Base-by-base conservation (phyloP, 208 protist species). In the Naegleria fowleri region DNA sequence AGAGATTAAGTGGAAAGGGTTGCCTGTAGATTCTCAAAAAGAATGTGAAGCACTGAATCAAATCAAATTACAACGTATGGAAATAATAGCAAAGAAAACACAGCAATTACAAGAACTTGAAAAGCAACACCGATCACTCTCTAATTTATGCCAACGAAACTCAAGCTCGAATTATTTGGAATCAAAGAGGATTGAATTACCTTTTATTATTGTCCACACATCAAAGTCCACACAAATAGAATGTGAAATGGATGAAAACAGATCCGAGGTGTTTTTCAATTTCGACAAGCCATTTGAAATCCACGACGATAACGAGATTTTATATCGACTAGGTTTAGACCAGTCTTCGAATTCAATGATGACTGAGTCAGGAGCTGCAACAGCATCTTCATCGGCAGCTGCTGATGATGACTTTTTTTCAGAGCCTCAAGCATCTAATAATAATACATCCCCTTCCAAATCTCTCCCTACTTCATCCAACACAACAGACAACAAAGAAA, bases 141-240 rank as follows among this genome's bases (percentile, higher is more conserved):
- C 25, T 22, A 75, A 67, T 59, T 67, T 91, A 22, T 83, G 51
- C 11, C 39, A 38, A 83, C 4, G 89, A 39, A 91, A 91, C n/a
- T n/a, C 13, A 48, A n/a, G 13, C 16, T 9, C 22, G 25, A 33
- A 52, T 29, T 75, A 40, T 41, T 25, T 59, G 5, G n/a, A 13
- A 38, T 33, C 16, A 40, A 38, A 58, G 1, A 52, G 76, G 48
- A 89, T 90, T 41, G 83, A 83, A n/a, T 84, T 97, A 33, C 96
- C 95, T 0, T 97, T 96, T 84, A 95, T 97, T 36, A 88, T 97
- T 6, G 92, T 97, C 22, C 94, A 95, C 67, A 96, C 95, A 40
- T 83, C 83, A 7, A 92, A 93, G 29, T 89, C 93, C 29, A 95
- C 95, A 9, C 90, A 93, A 2, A 96, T 97, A 55, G 94, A 97